A percentile compares a stretch with the other conserved stretches of the same genome.
Evolutionary conservation across 257 asterid genomes (phyloP).

Genomic region (Solanum etuberosum): DNA sequence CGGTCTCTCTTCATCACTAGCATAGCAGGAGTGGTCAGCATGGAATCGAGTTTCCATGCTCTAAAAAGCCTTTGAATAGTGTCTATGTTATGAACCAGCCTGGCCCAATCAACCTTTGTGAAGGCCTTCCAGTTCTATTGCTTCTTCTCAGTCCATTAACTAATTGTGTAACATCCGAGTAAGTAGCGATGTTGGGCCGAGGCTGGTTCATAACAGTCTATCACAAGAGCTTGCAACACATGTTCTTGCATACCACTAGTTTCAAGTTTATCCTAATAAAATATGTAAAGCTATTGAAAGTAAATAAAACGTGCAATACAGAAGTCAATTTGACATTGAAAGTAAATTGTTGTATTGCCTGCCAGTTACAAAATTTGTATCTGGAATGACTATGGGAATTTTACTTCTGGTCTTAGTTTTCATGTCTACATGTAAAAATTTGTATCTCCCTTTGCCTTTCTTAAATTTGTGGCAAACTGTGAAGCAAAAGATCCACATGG

Average conservation of each 20-base stretch:
- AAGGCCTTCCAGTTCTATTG: too few species aligned
- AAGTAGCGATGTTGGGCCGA: background rate
- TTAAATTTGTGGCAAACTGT: background rate
- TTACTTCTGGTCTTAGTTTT: background rate
- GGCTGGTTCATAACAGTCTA: background rate
- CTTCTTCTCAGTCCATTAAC: background rate
- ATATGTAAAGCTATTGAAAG: background rate
- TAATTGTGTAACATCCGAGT: background rate
- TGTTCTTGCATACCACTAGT: background rate
- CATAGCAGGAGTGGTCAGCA: background rate
- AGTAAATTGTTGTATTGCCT: background rate
- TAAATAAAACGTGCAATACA: background rate
- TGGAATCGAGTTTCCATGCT: background rate
- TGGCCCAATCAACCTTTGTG: too few species aligned
- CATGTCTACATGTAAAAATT: background rate
- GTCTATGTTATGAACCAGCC: background rate
- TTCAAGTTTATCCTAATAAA: background rate
- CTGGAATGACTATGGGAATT: background rate
- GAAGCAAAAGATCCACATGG: background rate
- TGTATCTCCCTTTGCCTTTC: background rate
- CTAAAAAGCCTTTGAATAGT: background rate
- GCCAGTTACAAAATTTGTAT: background rate
- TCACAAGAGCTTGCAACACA: background rate
- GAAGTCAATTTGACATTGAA: background rate
- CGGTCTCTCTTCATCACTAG: background rate